Percentiles rank a stretch among this genome's conserved stretches.
Evolutionary conservation across 2,329 filamentous ascomycete species (phyloP).

Genomic region (Septoria petroselini): DNA sequence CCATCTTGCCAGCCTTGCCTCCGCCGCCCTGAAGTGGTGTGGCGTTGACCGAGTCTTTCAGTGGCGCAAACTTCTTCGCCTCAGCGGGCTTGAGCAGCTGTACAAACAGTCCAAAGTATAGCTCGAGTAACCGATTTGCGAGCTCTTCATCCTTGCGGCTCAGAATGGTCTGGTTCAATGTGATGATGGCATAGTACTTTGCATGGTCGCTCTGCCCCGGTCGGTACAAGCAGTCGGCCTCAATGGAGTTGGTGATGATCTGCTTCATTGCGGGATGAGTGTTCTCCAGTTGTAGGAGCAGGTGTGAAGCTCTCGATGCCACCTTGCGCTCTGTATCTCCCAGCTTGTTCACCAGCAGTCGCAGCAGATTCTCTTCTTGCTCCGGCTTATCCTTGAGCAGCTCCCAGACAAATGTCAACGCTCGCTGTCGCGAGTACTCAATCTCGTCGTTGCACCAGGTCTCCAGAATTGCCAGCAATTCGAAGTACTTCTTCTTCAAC

Average conservation of each 20-base stretch:
- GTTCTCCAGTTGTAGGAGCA: constrained; percentile 85
- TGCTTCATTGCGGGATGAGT: constrained; percentile 92
- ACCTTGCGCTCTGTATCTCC: constrained; percentile 96
- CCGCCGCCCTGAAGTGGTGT: constrained; percentile 52
- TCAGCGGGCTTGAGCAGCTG: constrained; percentile 66
- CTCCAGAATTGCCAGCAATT: constrained; percentile 86
- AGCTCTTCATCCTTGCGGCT: constrained; percentile 78
- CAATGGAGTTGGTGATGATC: constrained; percentile 78
- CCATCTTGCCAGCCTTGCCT: constrained; percentile 53
- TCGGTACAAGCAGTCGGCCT: constrained; percentile 82
- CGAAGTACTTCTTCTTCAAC: constrained; percentile 91
- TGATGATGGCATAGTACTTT: constrained; percentile 95
- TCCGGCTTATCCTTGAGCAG: constrained; percentile 93
- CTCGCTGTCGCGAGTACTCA: constrained; percentile 82
- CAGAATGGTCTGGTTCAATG: constrained; percentile 92
- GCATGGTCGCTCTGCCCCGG: constrained; percentile 83
- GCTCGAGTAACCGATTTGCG: constrained; percentile 75
- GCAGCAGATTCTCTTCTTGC: constrained; percentile 89
- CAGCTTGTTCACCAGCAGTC: constrained; percentile 91
- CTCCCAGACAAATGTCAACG: constrained; percentile 87
- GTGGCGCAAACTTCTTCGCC: constrained; percentile 31
- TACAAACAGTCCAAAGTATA: constrained; percentile 90
- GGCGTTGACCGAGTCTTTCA: constrained; percentile 30
- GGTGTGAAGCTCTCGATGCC: constrained; percentile 85
- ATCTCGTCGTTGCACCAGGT: constrained; percentile 94